Evolutionary conservation across 2,329 filamentous ascomycete genomes (phyloP).

Genomic region (Colletotrichum sp.): DNA sequence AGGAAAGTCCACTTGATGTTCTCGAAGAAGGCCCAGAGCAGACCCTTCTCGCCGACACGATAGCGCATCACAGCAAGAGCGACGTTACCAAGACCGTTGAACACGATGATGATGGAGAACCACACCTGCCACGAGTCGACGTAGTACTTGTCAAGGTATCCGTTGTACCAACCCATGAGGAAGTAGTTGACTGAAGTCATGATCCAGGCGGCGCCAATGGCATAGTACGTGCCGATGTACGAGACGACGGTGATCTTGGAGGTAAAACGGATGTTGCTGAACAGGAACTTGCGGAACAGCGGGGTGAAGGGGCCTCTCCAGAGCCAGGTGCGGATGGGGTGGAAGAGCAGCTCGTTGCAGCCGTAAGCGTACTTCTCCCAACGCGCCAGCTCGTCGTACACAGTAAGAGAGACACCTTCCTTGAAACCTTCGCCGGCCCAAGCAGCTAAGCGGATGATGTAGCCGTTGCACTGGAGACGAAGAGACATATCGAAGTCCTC

Average conservation of each 20-base stretch:
- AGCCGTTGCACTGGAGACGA: constrained; percentile 74
- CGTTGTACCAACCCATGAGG: constrained; percentile 77
- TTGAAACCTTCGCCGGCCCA: constrained; percentile 82
- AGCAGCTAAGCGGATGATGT: constrained; percentile 74
- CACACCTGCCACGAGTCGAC: constrained; percentile 80
- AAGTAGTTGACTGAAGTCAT: constrained; percentile 79
- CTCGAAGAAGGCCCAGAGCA: constrained; percentile 63
- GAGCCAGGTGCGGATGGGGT: constrained; percentile 77
- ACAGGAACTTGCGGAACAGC: constrained; percentile 76
- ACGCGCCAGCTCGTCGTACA: constrained; percentile 82
- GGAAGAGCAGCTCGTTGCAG: constrained; percentile 82
- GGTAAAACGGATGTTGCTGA: constrained; percentile 75
- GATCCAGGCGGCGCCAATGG: constrained; percentile 77
- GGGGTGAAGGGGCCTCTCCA: constrained; percentile 79
- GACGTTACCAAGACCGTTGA: constrained; percentile 77
- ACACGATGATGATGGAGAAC: constrained; percentile 81
- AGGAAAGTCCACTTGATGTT: constrained; percentile 78
- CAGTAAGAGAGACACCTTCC: constrained; percentile 82
- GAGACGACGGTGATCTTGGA: constrained; percentile 79
- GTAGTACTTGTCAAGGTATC: constrained; percentile 81
- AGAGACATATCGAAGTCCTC: constrained; percentile 86
- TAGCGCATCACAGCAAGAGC: constrained; percentile 76
- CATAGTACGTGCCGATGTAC: constrained; percentile 83
- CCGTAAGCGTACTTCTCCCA: constrained; percentile 91
- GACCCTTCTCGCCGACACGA: constrained; percentile 66